Base-by-base conservation (phyloP, 164 flowering plant genomes). In the Platanus orientalis region DNA sequence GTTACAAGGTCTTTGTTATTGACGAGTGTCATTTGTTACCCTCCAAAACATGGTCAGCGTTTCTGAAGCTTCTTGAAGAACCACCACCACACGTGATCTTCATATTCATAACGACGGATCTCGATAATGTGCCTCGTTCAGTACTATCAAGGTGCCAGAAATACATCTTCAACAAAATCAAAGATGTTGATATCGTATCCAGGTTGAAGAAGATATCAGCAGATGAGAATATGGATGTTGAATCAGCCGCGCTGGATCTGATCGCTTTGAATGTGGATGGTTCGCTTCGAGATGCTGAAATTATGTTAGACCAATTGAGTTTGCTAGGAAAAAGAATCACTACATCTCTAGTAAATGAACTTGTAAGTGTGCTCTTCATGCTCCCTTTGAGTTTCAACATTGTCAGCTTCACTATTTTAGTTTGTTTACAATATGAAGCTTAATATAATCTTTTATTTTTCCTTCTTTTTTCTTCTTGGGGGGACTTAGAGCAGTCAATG, bases 251-350 rank as follows among this genome's bases (percentile, higher is more conserved):
- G 36, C 65, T 95, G 64, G 86, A 92, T 47, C 71, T 92, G 77
- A 95, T 95, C 75, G 96, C 97, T 55, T 66, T 80, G 73, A 92
- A 89, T 76, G 90, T 96, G 16, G 97, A 92, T 77, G 99, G 99
- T 66, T 95, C 99, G 34, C 85, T 92, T 58, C 79, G 90, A 58
- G 96, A 92, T 79, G 99, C 99, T 21, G 99, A 95, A 77, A 92
- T 96, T 23, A 86, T 95, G 94, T 63, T 95, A 60, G 99, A 95
- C 60, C 99, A 95, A 76, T 76, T 95, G 81, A 89, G 89, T 71
- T 81, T 89, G 76, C 78, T 95, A 39, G 97, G 99, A 23, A 95
- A 87, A 75, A 79, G 76, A 72, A 87, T 95, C 62, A 85, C 96
- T 1, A 69, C 81, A n/a, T 74, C 94, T 62, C 83, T 92, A 39